Evolutionary conservation across 108 stramenopile genomes (phyloP).

Genomic region (Schizochytrium sp.): DNA sequence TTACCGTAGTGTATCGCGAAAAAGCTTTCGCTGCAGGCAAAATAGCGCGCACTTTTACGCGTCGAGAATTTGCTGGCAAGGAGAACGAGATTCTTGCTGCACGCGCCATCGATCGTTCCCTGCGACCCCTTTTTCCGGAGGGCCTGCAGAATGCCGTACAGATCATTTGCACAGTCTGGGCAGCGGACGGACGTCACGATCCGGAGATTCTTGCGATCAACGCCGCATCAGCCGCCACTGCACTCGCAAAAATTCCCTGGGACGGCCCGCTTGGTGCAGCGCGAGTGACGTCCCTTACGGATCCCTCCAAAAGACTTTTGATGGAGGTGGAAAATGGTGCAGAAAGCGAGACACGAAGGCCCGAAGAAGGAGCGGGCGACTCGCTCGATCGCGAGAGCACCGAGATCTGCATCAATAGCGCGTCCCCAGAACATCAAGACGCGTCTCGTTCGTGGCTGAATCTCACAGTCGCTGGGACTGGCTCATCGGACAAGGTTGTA

Average conservation of each 20-base stretch:
- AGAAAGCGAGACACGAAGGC: no score
- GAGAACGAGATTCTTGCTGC: conserved; percentile 81
- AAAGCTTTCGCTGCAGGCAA: conserved; percentile 70
- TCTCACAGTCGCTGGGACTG: conserved; percentile 40
- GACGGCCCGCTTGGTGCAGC: conserved; percentile 51
- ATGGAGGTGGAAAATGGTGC: background rate
- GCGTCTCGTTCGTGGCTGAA: background rate
- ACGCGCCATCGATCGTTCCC: conserved; percentile 82
- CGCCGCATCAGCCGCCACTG: conserved; percentile 64
- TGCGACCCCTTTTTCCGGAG: conserved; percentile 74
- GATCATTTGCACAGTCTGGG: conserved; percentile 76
- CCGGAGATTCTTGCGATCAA: conserved; percentile 67
- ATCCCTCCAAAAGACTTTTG: conserved; percentile 36
- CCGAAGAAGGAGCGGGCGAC: no score
- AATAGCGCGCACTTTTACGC: conserved; percentile 72
- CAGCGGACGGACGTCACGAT: conserved; percentile 64
- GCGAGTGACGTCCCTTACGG: conserved; percentile 49
- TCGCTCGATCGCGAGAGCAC: no score
- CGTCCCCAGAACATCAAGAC: background rate
- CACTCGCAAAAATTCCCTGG: conserved; percentile 42
- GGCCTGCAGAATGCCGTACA: conserved; percentile 73
- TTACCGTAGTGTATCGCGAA: conserved; percentile 85
- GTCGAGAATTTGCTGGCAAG: conserved; percentile 62
- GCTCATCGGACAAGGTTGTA: background rate
- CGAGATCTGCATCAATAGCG: background rate